These are phyloP conservation scores for Podospora australis DNA, from an alignment of 495 filamentous ascomycete genomes.

Conservation along the genomic window DNA sequence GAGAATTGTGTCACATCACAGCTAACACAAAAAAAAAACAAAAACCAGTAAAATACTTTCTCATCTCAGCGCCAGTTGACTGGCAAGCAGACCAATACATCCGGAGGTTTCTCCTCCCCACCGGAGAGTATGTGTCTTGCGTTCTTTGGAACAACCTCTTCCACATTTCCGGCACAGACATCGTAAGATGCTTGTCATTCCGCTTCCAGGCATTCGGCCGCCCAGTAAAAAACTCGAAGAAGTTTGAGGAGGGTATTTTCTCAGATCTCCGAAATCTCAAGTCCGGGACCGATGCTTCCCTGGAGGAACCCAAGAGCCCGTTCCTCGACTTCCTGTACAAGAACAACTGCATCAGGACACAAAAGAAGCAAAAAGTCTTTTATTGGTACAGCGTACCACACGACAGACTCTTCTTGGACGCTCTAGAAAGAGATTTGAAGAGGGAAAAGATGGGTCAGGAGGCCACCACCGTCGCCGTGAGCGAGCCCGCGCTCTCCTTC, in stretches of 20 bases:
- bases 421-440: constrained; percentile 93
- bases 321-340: constrained; percentile 99
- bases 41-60: constrained; percentile 99
- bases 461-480: constrained; percentile 91
- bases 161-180: constrained; percentile 97
- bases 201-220: constrained; percentile 97
- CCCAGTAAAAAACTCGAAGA: constrained; percentile 98
- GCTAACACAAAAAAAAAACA: too few relatives aligned
- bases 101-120: constrained; percentile 87
- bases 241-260: constrained; percentile 99
- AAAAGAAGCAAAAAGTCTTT: constrained; percentile 99
- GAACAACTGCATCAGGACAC: constrained; percentile 99
- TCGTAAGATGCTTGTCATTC: constrained; percentile 96
- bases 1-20: constrained; percentile 3
- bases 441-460: constrained; percentile 99
- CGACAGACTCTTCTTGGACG: constrained; percentile 94
- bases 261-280: constrained; percentile 97
- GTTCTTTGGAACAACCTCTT: constrained; percentile 98
- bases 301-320: constrained; percentile 96
- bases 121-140: constrained; percentile 97
- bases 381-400: constrained; percentile 99
- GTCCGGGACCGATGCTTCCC: constrained; percentile 95
- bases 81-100: constrained; percentile 97
- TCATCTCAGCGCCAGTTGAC: constrained; percentile 96
- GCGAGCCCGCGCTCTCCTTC: constrained; percentile 93